Conservation (phyloP, 495 filamentous ascomycete species). For the Neurospora sublineolata region DNA sequence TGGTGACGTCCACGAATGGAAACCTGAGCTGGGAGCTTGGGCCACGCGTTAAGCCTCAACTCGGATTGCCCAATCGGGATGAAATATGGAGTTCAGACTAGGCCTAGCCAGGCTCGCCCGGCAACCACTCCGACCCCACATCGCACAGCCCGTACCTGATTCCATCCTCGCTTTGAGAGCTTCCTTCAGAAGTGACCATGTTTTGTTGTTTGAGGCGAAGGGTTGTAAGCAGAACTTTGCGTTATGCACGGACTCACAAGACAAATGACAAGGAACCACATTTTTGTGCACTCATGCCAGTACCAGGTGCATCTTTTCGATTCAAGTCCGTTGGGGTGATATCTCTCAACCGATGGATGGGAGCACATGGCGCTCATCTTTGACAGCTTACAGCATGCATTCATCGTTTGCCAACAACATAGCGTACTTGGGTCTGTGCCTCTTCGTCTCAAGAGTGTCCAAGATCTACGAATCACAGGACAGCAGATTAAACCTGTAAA, state of each 20-base stretch:
- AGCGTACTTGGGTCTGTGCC: not conserved
- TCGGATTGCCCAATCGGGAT: not conserved
- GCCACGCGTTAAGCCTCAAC: not conserved
- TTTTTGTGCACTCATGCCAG: not conserved
- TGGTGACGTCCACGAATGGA: not conserved
- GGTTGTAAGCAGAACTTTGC: not conserved
- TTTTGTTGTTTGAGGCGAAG: not conserved
- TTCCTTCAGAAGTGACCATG: not conserved
- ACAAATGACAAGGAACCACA: not conserved
- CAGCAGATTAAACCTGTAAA: not conserved
- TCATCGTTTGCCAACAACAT: not conserved
- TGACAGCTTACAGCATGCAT: not conserved
- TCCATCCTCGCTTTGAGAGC: not conserved
- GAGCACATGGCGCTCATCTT: not conserved
- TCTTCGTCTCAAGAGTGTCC: not conserved
- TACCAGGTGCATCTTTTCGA: not conserved
- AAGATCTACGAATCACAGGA: not conserved
- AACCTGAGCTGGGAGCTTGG: not conserved
- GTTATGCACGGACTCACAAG: not conserved
- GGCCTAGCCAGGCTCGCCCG: not conserved
- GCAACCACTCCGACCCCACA: not conserved
- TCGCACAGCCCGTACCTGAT: not conserved
- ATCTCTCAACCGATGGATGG: not conserved
- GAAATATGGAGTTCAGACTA: not conserved
- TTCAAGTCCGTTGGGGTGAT: not conserved